Base-by-base conservation (phyloP, 73 alveolate genomes). In the Tetrahymena thermophila region DNA sequence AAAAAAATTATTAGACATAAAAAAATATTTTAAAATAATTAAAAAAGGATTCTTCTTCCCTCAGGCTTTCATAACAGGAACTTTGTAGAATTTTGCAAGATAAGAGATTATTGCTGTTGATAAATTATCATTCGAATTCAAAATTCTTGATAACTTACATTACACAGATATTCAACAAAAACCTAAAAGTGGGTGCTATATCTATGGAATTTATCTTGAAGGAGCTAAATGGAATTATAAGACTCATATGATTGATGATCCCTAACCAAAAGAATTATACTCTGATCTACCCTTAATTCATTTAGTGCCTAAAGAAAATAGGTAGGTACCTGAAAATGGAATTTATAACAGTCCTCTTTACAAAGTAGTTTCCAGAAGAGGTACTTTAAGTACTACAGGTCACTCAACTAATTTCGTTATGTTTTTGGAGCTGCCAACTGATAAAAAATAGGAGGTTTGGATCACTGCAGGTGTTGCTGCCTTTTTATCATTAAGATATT, bases 381-480 rank as follows among this genome's bases (percentile, higher is more conserved):
- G 99, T 55, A 99, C 99, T 35, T 96, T 99, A 93, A 98, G 99
- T 56, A 99, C 99, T n/a, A 99, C 99, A 43, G 99, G 99, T 35
- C 99, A 99, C 97, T 98, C 99, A 10, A 99, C 99, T 84, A 98
- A 98, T 96, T 98, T 97, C 96, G 99, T 99, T 40, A 93, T 98
- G 95, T 96, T 97, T 98, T 97, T 99, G 34, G 99, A 99, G 85
- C 96, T 99, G 94, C 99, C 99, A 57, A 96, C 99, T 43, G 96
- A 98, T 57, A 99, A 98, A 94, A 98, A 96, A 56, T 99, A 98
- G 96, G 97, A 97, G 42, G 95, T 97, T 94, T 99, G 99, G 99
- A 97, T 99, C 89, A 96, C 97, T 94, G 99, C 99, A 10, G 99
- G 99, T 35, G 99, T 99, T 84, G 99, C 99, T 19, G 98, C 99